Evolutionary conservation across 2,329 filamentous ascomycete species (phyloP), one percentile per base, ranked within the genome.

Genomic region (Penicillium vulpinum): DNA sequence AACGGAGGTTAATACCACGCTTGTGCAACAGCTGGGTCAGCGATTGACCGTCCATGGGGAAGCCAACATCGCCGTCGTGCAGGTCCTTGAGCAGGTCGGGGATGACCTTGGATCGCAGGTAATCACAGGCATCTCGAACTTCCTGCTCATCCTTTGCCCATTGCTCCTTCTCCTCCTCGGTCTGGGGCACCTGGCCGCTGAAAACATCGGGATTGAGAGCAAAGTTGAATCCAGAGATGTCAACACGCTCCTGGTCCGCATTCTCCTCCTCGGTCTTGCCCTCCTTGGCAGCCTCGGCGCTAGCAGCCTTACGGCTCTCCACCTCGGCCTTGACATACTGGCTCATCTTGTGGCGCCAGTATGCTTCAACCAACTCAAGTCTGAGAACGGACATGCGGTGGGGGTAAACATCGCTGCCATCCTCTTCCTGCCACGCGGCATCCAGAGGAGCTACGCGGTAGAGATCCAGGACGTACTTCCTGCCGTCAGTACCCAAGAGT

Each of bases 11-110:
- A 80, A 99, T 92, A 77, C 94, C 94, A 40, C 93, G 90, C 82
- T 96, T 96, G 81, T 99, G 94, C 70, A 99, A 82, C 50, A 97
- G 84, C 63, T 88, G 87, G 67, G 89, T 91, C 57, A 99, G 81
- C 21, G 93, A 97, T 69, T 90, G 85, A n/a, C 94, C 94, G 68
- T 99, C 95, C 91, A 97, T 97, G 13, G 94, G 94, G 80, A 97
- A 97, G 68, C 93, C 94, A 64, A 96, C 88, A 65, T 99, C 93
- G 7, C 91, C 92, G 63, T 96, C 91, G 70, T 89, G 88, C 57
- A 99, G 84, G 68, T 99, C 93, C 60, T 88, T 87, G 56, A 97
- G 77, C 56, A 99, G 82, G 54, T 89, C 85, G n/a, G 93, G 92
- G 62, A 99, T 89, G 53, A 91, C 85, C 58, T 88, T 87, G 9